A percentile compares a stretch with the other conserved stretches of the same genome.
phyloP scores from a whole-genome alignment of 371 early-diverging fungal genomes.

The Actinomucor elegans region DNA sequence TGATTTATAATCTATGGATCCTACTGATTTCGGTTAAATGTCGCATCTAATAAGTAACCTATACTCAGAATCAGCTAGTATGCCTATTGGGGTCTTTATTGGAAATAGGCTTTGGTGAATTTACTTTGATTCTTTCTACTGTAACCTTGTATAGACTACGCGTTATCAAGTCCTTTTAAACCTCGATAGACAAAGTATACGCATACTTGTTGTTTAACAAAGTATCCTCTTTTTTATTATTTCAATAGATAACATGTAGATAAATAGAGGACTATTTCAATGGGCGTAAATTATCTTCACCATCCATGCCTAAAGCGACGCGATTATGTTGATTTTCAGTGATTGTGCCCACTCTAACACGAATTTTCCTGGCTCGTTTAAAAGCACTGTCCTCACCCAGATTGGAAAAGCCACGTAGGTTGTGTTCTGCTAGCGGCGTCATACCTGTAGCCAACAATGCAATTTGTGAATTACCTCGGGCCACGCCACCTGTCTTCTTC shows the following conservation, averaged over 20 bases:
- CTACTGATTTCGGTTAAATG: too few species aligned
- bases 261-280: not conserved
- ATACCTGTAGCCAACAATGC: slow-evolving; percentile 8
- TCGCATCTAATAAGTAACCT: too few species aligned
- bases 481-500: slow-evolving; percentile 2
- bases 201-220: too few species aligned
- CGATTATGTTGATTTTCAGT: not conserved
- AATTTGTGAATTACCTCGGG: slow-evolving; percentile 20
- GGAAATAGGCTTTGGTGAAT: too few species aligned
- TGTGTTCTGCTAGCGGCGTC: slow-evolving; percentile 9
- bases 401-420: not conserved
- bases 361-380: slow-evolving; percentile 5
- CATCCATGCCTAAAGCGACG: not conserved
- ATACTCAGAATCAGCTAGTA: too few species aligned
- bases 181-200: too few species aligned
- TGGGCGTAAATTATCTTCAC: not conserved
- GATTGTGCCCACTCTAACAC: not conserved
- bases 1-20: too few species aligned
- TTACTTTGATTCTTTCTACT: too few species aligned
- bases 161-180: too few species aligned
- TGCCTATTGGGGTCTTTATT: too few species aligned
- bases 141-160: too few species aligned
- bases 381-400: slow-evolving; percentile 4
- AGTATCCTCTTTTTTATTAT: not conserved
- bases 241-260: not conserved